A percentile compares a stretch with the other conserved stretches of the same genome.
Conservation (phyloP, 176 grass and related monocot species). For the Chloris gayana region DNA sequence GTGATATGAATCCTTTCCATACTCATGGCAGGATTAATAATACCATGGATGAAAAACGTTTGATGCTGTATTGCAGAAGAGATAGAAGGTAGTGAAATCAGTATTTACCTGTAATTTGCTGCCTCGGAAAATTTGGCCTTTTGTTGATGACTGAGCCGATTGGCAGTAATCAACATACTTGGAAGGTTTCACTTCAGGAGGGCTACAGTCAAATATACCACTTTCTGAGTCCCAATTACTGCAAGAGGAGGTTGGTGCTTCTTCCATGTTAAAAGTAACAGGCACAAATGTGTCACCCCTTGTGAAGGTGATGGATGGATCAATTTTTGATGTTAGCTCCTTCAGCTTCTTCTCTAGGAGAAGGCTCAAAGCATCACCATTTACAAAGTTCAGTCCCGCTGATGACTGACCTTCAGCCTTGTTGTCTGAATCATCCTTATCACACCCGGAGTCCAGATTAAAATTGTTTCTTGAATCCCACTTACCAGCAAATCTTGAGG, state of each 20-base stretch:
- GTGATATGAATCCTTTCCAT: not conserved
- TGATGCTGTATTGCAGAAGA: not conserved
- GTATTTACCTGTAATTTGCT: constrained; percentile 48
- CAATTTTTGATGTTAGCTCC: constrained; percentile 61
- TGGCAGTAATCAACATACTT: constrained; percentile 41
- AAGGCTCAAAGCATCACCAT: constrained; percentile 77
- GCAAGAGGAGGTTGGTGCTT: constrained; percentile 29
- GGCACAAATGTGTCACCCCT: constrained; percentile 49
- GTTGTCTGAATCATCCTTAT: constrained; percentile 44
- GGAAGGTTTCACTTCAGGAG: constrained; percentile 42
- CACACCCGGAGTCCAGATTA: constrained; percentile 34
- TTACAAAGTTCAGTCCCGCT: constrained; percentile 50
- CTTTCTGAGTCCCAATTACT: constrained; percentile 25
- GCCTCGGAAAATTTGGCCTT: constrained; percentile 42
- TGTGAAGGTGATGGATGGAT: constrained; percentile 59
- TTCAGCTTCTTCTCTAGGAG: constrained; percentile 78
- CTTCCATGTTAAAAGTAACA: constrained; percentile 33
- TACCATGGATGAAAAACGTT: not conserved
- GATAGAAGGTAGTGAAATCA: not conserved
- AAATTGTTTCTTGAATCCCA: constrained; percentile 42
- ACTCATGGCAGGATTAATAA: not conserved
- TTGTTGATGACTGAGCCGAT: constrained; percentile 52
- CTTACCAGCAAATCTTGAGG: constrained; percentile 36
- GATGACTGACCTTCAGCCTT: constrained; percentile 47
- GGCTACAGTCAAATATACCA: constrained; percentile 38